phyloP scores from a whole-genome alignment of 371 early-diverging fungal genomes.

The Mortierella sp. region DNA sequence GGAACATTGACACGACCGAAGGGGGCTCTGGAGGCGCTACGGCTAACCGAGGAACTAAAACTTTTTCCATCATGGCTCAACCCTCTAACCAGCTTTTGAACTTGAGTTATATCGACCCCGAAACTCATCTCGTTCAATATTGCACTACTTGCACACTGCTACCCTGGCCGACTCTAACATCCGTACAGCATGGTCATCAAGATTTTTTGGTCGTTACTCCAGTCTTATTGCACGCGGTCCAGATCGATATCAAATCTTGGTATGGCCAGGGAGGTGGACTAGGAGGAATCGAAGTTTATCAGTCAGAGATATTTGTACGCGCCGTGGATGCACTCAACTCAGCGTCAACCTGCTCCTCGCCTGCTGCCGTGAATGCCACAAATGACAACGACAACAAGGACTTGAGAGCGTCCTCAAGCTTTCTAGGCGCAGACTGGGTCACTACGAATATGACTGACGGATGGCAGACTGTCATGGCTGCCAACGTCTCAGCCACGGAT shows the following conservation, averaged over 20 bases:
- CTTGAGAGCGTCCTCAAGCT: conserved; percentile 23
- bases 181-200: conserved; percentile 56
- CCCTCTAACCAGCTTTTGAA: conserved; percentile 64
- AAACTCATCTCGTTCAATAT: conserved; percentile 51
- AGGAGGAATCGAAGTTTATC: conserved; percentile 75
- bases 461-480: conserved; percentile 52
- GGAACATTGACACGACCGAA: conserved; percentile 64
- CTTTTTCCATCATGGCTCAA: conserved; percentile 67
- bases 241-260: conserved; percentile 76
- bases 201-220: conserved; percentile 71
- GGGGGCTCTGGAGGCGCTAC: conserved; percentile 9
- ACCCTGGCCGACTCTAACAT: conserved; percentile 27
- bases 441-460: conserved; percentile 51
- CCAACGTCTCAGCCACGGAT: conserved; percentile 38
- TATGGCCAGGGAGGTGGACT: conserved; percentile 84
- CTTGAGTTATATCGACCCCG: conserved; percentile 75
- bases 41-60: conserved; percentile 74
- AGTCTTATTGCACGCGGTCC: conserved; percentile 63
- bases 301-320: conserved; percentile 68
- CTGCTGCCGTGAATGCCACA: conserved; percentile 35
- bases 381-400: conserved; percentile 24
- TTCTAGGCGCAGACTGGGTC: conserved; percentile 51
- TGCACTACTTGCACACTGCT: conserved; percentile 76
- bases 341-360: conserved; percentile 26
- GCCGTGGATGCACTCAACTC: conserved; percentile 56